These are phyloP conservation scores for Verticillium isaacii DNA, from an alignment of 2,329 filamentous ascomycete genomes.

Conservation along the genomic window DNA sequence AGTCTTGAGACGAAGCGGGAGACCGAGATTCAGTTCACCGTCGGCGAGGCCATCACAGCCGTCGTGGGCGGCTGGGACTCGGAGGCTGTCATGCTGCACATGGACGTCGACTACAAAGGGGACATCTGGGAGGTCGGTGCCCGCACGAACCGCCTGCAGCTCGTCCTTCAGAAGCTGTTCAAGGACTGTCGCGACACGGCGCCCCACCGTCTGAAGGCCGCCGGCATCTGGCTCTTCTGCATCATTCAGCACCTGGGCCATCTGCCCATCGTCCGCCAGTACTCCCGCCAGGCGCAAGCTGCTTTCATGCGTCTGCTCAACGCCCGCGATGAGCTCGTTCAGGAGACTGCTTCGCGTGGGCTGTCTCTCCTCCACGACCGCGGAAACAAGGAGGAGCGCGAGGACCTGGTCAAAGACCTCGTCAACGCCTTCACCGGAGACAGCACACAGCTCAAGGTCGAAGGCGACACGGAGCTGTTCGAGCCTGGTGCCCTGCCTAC, in stretches of 20 bases:
- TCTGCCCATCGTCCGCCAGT: slow-evolving; percentile 65
- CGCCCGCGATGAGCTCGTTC: slow-evolving; percentile 87
- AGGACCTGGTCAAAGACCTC: slow-evolving; percentile 80
- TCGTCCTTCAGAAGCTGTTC: slow-evolving; percentile 67
- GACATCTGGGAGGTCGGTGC: slow-evolving; percentile 34
- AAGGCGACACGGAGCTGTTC: slow-evolving; percentile 87
- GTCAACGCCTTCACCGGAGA: slow-evolving; percentile 84
- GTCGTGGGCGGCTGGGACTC: slow-evolving; percentile 79
- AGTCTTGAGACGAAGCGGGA: slow-evolving; percentile 78
- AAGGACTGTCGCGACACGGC: slow-evolving; percentile 78
- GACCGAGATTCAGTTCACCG: slow-evolving; percentile 82
- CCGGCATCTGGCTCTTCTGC: slow-evolving; percentile 91
- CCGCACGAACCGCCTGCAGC: slow-evolving; percentile 7
- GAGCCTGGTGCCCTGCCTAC: slow-evolving; percentile 87
- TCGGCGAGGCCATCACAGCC: slow-evolving; percentile 82
- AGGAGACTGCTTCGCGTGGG: slow-evolving; percentile 90
- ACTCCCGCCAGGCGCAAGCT: slow-evolving; percentile 73
- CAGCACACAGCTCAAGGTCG: slow-evolving; percentile 72
- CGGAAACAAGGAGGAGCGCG: slow-evolving; percentile 74
- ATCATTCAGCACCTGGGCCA: slow-evolving; percentile 87
- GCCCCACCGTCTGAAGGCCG: slow-evolving; percentile 83
- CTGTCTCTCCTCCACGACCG: slow-evolving; percentile 92
- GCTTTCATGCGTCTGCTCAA: slow-evolving; percentile 85
- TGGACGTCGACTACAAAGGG: slow-evolving; percentile 62
- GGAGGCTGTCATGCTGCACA: slow-evolving; percentile 65